These are phyloP conservation scores for Apophysomyces trapeziformis DNA, from an alignment of 371 early-diverging fungal species.

Conservation along the genomic window DNA sequence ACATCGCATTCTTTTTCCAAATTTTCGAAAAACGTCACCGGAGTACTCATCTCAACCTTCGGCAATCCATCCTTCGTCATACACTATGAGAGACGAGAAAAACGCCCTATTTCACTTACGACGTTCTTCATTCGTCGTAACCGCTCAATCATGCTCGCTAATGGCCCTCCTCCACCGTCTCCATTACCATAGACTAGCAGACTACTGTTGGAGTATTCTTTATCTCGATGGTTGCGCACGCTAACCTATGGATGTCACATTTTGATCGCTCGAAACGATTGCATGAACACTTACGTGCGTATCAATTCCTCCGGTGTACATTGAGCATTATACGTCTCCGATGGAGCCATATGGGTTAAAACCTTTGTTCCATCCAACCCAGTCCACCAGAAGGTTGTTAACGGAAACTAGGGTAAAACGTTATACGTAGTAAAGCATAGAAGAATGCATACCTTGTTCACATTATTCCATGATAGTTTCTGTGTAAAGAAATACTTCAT, in stretches of 20 bases:
- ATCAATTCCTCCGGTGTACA: constrained; percentile 41
- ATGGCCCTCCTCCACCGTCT: constrained; percentile 97
- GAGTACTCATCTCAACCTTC: constrained; percentile 69
- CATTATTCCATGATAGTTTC: constrained; percentile 95
- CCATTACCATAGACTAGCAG: constrained; percentile 92
- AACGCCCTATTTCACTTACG: constrained; percentile 23
- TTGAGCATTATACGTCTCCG: constrained; percentile 43
- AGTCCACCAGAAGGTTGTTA: constrained; percentile 86
- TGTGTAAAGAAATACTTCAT: constrained; percentile 95
- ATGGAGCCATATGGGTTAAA: constrained; percentile 43
- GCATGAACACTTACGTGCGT: constrained; percentile 18
- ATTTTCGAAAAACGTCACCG: constrained; percentile 80
- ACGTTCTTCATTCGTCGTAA: constrained; percentile 72
- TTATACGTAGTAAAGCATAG: neutral
- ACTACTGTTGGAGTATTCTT: constrained; percentile 80
- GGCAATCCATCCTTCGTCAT: constrained; percentile 68
- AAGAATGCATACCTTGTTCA: constrained; percentile 70
- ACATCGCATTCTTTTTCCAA: constrained; percentile 68
- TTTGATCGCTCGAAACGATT: neutral
- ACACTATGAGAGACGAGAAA: neutral
- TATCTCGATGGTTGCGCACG: constrained; percentile 82
- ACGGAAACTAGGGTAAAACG: constrained; percentile 69
- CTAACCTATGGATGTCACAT: constrained; percentile 29
- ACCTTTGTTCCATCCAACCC: constrained; percentile 43
- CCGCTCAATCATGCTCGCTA: constrained; percentile 82